Conservation (phyloP, 2,329 filamentous ascomycete species). For the Boeremia exigua region DNA sequence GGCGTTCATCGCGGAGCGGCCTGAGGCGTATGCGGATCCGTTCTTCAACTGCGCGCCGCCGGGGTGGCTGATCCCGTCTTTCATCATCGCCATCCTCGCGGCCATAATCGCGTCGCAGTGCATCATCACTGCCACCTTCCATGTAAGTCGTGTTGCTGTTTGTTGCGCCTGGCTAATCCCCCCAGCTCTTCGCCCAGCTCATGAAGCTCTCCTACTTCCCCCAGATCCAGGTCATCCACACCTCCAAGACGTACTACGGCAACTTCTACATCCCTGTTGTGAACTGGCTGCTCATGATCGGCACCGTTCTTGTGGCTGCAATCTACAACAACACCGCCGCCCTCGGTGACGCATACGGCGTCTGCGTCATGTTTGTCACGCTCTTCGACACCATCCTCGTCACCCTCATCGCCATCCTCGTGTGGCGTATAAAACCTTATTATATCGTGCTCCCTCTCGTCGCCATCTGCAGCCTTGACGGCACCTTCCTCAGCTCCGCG, state of each 20-base stretch:
- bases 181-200: conserved; percentile 67
- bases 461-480: conserved; percentile 69
- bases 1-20: conserved; percentile 68
- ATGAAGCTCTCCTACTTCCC: conserved; percentile 79
- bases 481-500: conserved; percentile 71
- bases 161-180: conserved; percentile 25
- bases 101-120: conserved; percentile 80
- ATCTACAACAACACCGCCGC: conserved; percentile 71
- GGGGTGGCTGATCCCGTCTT: conserved; percentile 70
- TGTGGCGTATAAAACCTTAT: conserved; percentile 69
- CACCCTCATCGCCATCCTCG: conserved; percentile 71
- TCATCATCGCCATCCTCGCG: conserved; percentile 73
- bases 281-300: conserved; percentile 79
- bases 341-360: conserved; percentile 77
- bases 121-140: conserved; percentile 78
- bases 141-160: conserved; percentile 49
- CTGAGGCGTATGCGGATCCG: conserved; percentile 71
- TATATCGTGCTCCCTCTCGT: conserved; percentile 68
- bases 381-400: conserved; percentile 81
- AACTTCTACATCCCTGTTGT: conserved; percentile 78
- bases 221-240: conserved; percentile 75
- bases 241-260: conserved; percentile 71
- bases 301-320: conserved; percentile 73
- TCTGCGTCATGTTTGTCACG: conserved; percentile 81
- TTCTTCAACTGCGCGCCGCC: conserved; percentile 75